These are phyloP conservation scores for Pseudopithomyces maydicus DNA, from an alignment of 2,329 filamentous ascomycete species.

Conservation along the genomic window DNA sequence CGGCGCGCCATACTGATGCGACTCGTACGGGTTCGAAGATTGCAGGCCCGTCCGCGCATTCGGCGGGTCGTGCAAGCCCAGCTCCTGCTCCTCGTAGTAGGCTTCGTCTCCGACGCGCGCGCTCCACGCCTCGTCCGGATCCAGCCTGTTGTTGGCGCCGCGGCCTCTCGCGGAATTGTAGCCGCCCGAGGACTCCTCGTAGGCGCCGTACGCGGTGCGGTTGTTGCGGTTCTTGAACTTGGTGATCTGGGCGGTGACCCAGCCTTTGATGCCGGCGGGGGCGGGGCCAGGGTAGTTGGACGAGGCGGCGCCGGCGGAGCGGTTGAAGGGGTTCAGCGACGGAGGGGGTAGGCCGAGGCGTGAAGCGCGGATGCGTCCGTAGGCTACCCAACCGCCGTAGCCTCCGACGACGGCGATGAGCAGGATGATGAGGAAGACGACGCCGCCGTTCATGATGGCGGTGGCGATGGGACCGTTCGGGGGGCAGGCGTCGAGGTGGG, in stretches of 20 bases:
- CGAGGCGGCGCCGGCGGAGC: slow-evolving; percentile 22
- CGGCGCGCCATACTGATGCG: slow-evolving; percentile 30
- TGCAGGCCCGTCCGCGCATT: neutral
- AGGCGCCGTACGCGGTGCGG: slow-evolving; percentile 71
- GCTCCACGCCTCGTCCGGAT: slow-evolving; percentile 88
- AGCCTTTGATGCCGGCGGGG: slow-evolving; percentile 69
- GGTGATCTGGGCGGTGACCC: slow-evolving; percentile 71
- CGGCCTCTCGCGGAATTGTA: slow-evolving; percentile 47
- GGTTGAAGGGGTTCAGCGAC: slow-evolving; percentile 71
- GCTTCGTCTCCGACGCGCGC: slow-evolving; percentile 76
- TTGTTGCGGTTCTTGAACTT: slow-evolving; percentile 69
- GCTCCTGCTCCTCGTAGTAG: slow-evolving; percentile 79
- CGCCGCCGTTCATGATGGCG: slow-evolving; percentile 43
- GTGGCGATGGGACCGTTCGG: slow-evolving; percentile 15
- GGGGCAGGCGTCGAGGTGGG: slow-evolving; percentile 3
- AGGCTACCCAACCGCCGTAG: slow-evolving; percentile 70
- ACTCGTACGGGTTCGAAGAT: slow-evolving; percentile 39
- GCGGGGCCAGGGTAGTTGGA: slow-evolving; percentile 60
- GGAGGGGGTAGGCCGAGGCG: slow-evolving; percentile 77
- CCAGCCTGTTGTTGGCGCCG: slow-evolving; percentile 64
- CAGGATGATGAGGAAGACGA: slow-evolving; percentile 74
- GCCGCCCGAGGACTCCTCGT: slow-evolving; percentile 65
- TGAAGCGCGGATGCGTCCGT: slow-evolving; percentile 73
- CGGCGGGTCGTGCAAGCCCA: slow-evolving; percentile 59
- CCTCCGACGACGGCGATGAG: slow-evolving; percentile 67